These are phyloP conservation scores for Ligustrum vulgare DNA, from an alignment of 257 asterid species.

Conservation along the genomic window DNA sequence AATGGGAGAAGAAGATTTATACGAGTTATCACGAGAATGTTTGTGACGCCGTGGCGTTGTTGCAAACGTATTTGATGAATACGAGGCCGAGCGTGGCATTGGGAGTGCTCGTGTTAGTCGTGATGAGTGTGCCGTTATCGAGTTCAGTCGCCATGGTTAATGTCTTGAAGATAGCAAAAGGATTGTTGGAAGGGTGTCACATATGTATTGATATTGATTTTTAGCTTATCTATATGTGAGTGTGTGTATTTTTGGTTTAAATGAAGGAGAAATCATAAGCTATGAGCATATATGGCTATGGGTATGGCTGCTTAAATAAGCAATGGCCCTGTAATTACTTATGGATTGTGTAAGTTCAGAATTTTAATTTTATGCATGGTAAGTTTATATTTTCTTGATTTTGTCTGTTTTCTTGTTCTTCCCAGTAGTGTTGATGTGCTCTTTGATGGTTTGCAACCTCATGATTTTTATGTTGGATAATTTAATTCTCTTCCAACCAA, in stretches of 20 bases:
- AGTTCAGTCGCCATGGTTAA: slow-evolving; percentile 31
- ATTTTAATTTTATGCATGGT: no score
- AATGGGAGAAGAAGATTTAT: slow-evolving; percentile 58
- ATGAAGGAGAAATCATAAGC: neutral
- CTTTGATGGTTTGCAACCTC: no score
- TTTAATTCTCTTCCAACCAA: no score
- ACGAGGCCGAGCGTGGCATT: slow-evolving; percentile 65
- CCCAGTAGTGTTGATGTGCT: no score
- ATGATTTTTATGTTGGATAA: no score
- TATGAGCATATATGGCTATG: neutral
- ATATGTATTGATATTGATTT: slow-evolving; percentile 51
- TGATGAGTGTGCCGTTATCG: slow-evolving; percentile 45
- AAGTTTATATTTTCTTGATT: no score
- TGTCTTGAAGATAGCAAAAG: slow-evolving; percentile 35
- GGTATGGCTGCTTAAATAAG: neutral
- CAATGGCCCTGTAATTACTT: no score
- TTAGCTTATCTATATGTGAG: neutral
- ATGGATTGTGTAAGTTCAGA: no score
- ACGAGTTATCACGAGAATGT: slow-evolving; percentile 48
- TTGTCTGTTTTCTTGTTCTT: no score
- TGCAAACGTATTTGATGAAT: slow-evolving; percentile 58
- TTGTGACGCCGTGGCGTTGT: slow-evolving; percentile 38
- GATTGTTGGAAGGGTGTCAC: slow-evolving; percentile 45
- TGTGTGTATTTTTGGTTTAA: neutral
- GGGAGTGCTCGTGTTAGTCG: slow-evolving; percentile 46